Base-by-base conservation (phyloP, 352 stramenopile species). In the Blastocystis sp. region DNA sequence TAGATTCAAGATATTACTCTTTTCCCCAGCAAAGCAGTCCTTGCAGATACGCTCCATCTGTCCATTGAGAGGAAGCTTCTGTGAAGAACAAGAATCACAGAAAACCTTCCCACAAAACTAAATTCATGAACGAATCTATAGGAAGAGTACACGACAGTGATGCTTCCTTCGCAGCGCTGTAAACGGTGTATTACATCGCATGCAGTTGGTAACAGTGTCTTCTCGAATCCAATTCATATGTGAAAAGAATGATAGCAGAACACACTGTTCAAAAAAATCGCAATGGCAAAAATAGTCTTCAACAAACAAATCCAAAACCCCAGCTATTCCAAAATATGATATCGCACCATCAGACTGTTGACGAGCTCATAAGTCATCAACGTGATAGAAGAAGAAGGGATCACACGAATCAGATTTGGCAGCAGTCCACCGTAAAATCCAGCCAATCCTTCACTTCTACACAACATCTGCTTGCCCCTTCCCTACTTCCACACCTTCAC, bases 331-430 rank as follows among this genome's bases (percentile, higher is more conserved):
- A 85, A 53, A 68, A 85, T 64, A 43, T 69, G 53, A 30, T 68
- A 53, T 37, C 63, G 43, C 26, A 37, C 30, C 26, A 85, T 53
- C 50, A 65, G 18, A 18, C 53, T 69, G 45, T 85, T 85, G 18
- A 89, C 66, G 59, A 89, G 76, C 50, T 89, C 78, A 30, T 89
- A 89, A 20, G 78, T 89, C 78, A 89, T 89, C 8, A 89, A 45
- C 55, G 78, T 89, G 30, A 89, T 75, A 24, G 78, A 89, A 20
- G 78, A 89, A 43, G 63, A 79, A 30, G 78, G 78, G 8, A 89
- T 50, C 43, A 79, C 66, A 18, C 78, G 78, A 47, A 89, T 76
- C 45, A 89, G 24, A 56, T 89, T 89, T 9, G 78, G 56, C 1
- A 89, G 43, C 63, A 89, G 24, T 6, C 78, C 78, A 18, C 78